phyloP scores from a whole-genome alignment of 148 eudicot species.

The Camellia japonica region DNA sequence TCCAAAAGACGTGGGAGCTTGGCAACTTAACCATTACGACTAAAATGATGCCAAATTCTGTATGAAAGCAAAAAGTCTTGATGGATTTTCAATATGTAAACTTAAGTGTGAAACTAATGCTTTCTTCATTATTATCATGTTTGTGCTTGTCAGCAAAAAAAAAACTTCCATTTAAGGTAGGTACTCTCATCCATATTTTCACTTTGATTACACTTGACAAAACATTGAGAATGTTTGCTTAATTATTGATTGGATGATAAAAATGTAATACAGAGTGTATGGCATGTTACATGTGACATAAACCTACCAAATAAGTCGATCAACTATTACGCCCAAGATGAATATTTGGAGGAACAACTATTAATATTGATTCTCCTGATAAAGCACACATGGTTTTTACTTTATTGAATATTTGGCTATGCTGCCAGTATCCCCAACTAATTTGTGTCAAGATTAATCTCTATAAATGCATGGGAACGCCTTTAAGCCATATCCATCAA shows the following conservation, averaged over 20 bases:
- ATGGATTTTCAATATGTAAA: neutral
- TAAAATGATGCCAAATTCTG: neutral
- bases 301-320: no score
- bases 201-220: neutral
- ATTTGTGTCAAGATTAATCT: no score
- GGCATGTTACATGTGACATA: neutral
- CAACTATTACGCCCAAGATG: no score
- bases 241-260: neutral
- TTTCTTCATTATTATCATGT: neutral
- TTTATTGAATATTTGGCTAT: no score
- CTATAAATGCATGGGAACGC: no score
- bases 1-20: neutral
- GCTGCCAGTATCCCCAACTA: no score
- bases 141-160: neutral
- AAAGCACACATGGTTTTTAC: no score
- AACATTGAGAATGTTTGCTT: neutral
- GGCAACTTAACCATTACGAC: no score
- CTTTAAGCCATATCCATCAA: no score
- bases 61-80: neutral
- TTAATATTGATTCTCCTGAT: no score
- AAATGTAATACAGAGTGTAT: neutral
- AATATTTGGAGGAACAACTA: no score
- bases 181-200: neutral
- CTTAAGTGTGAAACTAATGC: neutral
- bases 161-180: neutral